Evolutionary conservation across 805 yeast species (phyloP).

Genomic region (Candida coleopterorum): DNA sequence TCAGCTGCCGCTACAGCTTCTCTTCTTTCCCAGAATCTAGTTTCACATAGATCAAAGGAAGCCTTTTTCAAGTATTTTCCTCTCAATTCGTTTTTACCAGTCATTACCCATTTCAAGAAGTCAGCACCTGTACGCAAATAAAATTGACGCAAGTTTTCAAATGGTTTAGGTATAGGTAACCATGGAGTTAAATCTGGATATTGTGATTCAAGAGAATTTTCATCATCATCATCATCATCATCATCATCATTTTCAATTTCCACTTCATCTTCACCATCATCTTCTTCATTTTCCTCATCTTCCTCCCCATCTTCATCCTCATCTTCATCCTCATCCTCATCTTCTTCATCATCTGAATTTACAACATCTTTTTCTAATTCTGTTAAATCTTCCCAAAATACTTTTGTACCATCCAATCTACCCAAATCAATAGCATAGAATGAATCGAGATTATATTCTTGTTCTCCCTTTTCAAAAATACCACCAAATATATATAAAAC

Average conservation of each 20-base stretch:
- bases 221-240: conserved; percentile 67
- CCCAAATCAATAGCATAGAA: conserved; percentile 83
- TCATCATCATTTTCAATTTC: conserved; percentile 57
- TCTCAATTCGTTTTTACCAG: conserved; percentile 76
- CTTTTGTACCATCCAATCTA: conserved; percentile 80
- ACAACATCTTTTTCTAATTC: conserved; percentile 49
- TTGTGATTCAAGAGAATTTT: conserved; percentile 57
- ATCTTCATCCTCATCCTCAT: conserved; percentile 56
- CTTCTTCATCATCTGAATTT: conserved; percentile 59
- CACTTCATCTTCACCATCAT: conserved; percentile 31
- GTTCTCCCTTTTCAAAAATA: conserved; percentile 82
- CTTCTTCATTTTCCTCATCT: conserved; percentile 44
- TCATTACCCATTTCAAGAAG: conserved; percentile 90
- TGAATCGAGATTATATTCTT: conserved; percentile 78
- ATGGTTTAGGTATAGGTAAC: conserved; percentile 96
- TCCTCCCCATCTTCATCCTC: conserved; percentile 58
- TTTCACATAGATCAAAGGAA: conserved; percentile 87
- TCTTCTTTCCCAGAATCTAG: conserved; percentile 98
- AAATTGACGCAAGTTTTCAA: conserved; percentile 78
- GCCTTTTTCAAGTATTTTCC: conserved; percentile 87
- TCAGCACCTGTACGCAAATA: conserved; percentile 82
- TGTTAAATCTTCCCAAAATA: conserved; percentile 84
- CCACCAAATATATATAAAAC: conserved; percentile 84
- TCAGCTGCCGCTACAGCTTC: conserved; percentile 86
- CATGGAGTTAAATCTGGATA: conserved; percentile 92